Evolutionary conservation across 768 basidiomycete species (phyloP), one percentile per base, ranked within the genome.

Genomic region (Coprinopsis sp.): DNA sequence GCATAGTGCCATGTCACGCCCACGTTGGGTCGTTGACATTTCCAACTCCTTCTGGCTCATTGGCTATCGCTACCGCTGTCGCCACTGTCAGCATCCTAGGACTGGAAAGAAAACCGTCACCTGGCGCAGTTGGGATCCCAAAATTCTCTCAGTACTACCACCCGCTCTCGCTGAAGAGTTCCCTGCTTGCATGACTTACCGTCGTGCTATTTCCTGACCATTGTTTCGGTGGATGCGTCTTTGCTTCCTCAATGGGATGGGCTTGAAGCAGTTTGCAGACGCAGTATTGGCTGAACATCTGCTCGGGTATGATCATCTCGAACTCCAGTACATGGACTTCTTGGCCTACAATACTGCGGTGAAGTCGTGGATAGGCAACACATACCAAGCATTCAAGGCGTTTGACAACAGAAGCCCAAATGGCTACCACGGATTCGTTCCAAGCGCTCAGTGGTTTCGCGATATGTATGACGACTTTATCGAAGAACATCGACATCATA

Each of bases 381-480:
- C 27, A 31, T 62, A 55, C 29, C 23, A 51, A 14, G 12, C 34
- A 0, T 63, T 63, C 39, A 50, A 47, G 0, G 37, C 52, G 0
- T 65, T 59, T 37, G 54, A 62, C 5, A 50, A 56, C 28, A 21
- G 1, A 0, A 49, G 47, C 10, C 8, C 31, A 0, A 12, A 41
- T 14, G 63, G 63, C 0, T 50, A 45, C 16, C 56, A 57, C 44
- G 59, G 57, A 0, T 63, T 56, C 38, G 34, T 56, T 1, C 64
- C 61, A 4, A 51, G 52, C 45, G 52, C 49, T 10, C 44, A 51
- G 13, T 65, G 54, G 53, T 38, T 61, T 12, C 51, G 56, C 0
- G 37, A 59, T 21, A 38, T 60, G 31, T 65, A 59, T 30, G 53
- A 64, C 41, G 39, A 24, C 1, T 59, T 57, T 11, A 57, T 49